These are phyloP conservation scores for Boletus speciosus DNA, from an alignment of 768 basidiomycete species.

Conservation along the genomic window DNA sequence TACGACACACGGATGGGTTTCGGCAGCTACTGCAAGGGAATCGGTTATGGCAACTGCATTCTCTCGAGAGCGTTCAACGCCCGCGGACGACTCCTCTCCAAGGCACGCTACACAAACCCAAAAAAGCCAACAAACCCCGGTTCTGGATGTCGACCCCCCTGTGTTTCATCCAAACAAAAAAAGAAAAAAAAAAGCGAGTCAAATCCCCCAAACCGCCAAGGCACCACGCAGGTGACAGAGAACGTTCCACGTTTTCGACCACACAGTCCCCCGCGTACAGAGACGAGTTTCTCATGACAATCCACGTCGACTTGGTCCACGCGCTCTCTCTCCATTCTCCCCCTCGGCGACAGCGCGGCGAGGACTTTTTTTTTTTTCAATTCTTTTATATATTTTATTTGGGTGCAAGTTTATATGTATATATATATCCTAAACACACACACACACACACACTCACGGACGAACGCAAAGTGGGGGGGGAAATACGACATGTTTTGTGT, in stretches of 20 bases:
- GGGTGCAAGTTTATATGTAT: not conserved
- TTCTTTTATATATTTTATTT: too few species aligned
- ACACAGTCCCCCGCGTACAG: too few species aligned
- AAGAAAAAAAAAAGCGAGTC: not conserved
- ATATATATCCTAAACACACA: not conserved
- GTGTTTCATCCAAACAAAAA: not conserved
- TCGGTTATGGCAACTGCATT: constrained; percentile 15
- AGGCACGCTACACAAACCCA: not conserved
- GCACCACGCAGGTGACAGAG: too few species aligned
- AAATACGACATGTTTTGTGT: too few species aligned
- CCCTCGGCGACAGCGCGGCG: not conserved
- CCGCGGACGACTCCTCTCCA: not conserved
- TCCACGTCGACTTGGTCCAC: too few species aligned
- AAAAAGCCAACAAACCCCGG: too few species aligned
- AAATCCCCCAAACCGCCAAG: not conserved
- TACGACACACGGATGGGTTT: not conserved
- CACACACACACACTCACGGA: too few species aligned
- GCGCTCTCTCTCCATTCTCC: not conserved
- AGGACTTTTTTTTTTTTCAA: not conserved
- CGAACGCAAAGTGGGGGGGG: too few species aligned
- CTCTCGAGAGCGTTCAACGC: not conserved
- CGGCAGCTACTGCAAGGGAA: constrained; percentile 9
- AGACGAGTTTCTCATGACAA: too few species aligned
- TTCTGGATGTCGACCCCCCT: too few species aligned
- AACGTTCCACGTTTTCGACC: too few species aligned